Conservation (phyloP, 768 basidiomycete genomes). For the Pulveroboletus sp. region DNA sequence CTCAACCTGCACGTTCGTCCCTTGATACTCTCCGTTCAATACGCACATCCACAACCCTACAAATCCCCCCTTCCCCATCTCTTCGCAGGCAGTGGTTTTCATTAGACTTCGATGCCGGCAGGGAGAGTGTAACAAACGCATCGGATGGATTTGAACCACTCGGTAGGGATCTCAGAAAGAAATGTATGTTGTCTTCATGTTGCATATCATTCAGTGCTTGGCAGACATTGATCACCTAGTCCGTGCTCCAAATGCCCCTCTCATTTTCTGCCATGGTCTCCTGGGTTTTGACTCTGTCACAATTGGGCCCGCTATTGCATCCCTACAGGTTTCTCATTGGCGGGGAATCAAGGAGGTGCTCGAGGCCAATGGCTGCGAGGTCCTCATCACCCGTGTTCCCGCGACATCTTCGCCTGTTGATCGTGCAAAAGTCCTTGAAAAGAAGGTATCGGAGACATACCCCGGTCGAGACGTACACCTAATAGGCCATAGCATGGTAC, state of each 20-base stretch:
- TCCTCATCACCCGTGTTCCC: constrained; percentile 90
- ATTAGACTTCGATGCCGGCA: constrained; percentile 35
- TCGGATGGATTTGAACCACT: constrained; percentile 45
- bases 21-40: constrained; percentile 53
- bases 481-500: constrained; percentile 77
- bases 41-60: constrained; percentile 27
- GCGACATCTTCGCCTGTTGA: constrained; percentile 86
- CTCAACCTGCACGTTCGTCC: constrained; percentile 40
- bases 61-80: constrained; percentile 20
- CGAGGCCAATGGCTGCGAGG: constrained; percentile 81
- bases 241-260: constrained; percentile 71
- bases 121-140: constrained; percentile 40
- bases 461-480: constrained; percentile 84
- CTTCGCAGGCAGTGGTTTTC: constrained; percentile 49
- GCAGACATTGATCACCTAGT: constrained; percentile 40
- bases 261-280: constrained; percentile 95
- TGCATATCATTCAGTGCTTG: neutral
- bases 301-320: constrained; percentile 69
- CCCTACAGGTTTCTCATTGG: constrained; percentile 91
- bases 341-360: constrained; percentile 92
- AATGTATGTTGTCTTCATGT: constrained; percentile 47
- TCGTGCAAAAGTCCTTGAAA: constrained; percentile 85
- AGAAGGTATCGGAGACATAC: constrained; percentile 73
- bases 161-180: constrained; percentile 42
- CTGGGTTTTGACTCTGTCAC: constrained; percentile 85